phyloP scores from a whole-genome alignment of 1,139 yeast genomes.

The Taphrina populina region DNA sequence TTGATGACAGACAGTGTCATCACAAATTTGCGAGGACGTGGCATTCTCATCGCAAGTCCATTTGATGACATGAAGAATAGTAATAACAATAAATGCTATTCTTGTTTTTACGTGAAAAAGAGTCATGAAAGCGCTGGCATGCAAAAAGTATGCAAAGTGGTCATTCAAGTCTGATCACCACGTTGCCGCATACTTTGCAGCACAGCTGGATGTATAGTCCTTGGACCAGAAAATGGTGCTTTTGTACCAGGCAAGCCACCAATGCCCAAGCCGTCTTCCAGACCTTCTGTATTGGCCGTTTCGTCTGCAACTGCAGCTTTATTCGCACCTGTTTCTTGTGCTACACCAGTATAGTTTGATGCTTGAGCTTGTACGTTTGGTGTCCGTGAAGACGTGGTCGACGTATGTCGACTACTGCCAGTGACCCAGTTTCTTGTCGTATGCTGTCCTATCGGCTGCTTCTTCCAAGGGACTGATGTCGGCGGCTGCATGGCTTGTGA shows the following conservation, averaged over 20 bases:
- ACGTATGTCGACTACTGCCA: neutral
- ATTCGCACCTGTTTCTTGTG: neutral
- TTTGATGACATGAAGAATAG: no score
- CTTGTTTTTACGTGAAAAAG: no score
- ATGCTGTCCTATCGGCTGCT: no score
- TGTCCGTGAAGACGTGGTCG: neutral
- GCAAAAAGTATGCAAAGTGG: no score
- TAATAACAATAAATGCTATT: no score
- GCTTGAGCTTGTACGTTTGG: neutral
- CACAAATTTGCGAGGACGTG: no score
- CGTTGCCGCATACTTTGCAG: conserved; percentile 12
- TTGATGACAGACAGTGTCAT: no score
- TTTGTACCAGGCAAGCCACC: conserved; percentile 15
- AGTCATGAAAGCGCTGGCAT: no score
- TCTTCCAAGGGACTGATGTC: conserved; percentile 12
- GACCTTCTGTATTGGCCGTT: conserved; percentile 9
- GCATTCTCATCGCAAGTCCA: no score
- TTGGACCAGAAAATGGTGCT: conserved; percentile 9
- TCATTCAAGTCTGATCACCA: no score
- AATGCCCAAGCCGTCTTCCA: conserved; percentile 10
- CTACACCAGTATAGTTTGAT: neutral
- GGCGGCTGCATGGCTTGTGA: neutral
- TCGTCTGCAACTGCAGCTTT: neutral
- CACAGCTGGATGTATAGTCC: conserved; percentile 19
- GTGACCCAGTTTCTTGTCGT: no score